Evolutionary conservation across 805 yeast genomes (phyloP).

Genomic region (Candida taoyuanica): DNA sequence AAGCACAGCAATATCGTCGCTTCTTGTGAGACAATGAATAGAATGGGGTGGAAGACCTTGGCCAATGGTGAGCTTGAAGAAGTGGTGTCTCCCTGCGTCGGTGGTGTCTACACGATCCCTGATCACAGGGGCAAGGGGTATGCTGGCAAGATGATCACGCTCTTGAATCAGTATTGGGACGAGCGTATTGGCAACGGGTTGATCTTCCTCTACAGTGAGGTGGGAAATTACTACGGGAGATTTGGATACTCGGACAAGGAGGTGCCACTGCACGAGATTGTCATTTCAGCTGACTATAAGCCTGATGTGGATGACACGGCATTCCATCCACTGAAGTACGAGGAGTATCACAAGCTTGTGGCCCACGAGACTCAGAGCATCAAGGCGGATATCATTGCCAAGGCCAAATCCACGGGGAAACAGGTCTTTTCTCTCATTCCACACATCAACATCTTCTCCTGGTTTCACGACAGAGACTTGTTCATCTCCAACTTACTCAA

Average conservation of each 20-base stretch:
- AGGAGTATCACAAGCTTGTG: constrained; percentile 30
- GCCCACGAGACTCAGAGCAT: constrained; percentile 24
- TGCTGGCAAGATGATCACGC: constrained; percentile 43
- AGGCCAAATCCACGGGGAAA: constrained; percentile 19
- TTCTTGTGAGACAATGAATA: constrained; percentile 37
- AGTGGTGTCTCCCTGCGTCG: constrained; percentile 40
- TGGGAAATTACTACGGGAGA: constrained; percentile 59
- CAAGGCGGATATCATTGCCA: constrained; percentile 17
- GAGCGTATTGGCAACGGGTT: constrained; percentile 30
- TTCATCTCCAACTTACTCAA: constrained; percentile 31
- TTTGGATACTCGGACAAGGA: constrained; percentile 53
- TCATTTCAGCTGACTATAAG: constrained; percentile 15
- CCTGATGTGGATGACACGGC: constrained; percentile 3
- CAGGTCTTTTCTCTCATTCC: constrained; percentile 33
- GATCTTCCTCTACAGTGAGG: constrained; percentile 62
- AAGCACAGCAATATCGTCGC: constrained; percentile 32
- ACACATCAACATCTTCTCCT: constrained; percentile 32
- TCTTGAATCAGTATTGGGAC: constrained; percentile 33
- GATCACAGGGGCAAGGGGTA: constrained; percentile 51
- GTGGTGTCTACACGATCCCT: constrained; percentile 53
- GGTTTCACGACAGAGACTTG: constrained; percentile 39
- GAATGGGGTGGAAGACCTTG: constrained; percentile 30
- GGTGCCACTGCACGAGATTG: constrained; percentile 33
- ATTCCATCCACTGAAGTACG: constrained; percentile 25
- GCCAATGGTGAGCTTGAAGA: constrained; percentile 28